A percentile compares a stretch with the other conserved stretches of the same genome.
Conservation (phyloP, 805 yeast species). For the Yarrowia hollandica region DNA sequence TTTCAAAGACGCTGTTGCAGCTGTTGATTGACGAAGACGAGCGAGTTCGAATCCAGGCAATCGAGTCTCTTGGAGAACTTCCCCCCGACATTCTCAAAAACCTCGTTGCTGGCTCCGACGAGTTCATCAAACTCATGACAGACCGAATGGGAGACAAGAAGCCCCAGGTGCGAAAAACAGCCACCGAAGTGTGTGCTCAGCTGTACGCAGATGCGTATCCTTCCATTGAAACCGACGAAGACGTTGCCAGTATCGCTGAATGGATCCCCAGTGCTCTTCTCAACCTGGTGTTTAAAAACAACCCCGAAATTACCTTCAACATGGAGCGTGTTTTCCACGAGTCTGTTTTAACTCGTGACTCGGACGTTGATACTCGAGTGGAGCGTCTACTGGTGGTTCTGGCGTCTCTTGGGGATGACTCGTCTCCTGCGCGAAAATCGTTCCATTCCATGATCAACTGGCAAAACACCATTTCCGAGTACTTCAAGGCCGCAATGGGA, state of each 20-base stretch:
- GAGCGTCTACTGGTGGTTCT: conserved; percentile 54
- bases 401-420: conserved; percentile 47
- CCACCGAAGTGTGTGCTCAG: conserved; percentile 55
- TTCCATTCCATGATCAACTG: conserved; percentile 69
- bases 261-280: conserved; percentile 68
- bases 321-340: conserved; percentile 66
- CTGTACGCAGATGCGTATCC: conserved; percentile 48
- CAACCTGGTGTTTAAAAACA: conserved; percentile 71
- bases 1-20: conserved; percentile 51
- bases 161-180: conserved; percentile 59
- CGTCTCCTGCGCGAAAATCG: conserved; percentile 55
- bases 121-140: conserved; percentile 44
- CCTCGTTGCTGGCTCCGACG: conserved; percentile 41
- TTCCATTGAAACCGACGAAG: conserved; percentile 41
- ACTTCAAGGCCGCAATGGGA: conserved; percentile 40
- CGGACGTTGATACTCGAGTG: conserved; percentile 47
- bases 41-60: conserved; percentile 63
- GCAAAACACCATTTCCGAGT: conserved; percentile 53
- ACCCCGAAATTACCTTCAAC: conserved; percentile 59
- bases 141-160: conserved; percentile 74
- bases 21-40: conserved; percentile 76
- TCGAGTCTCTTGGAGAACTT: conserved; percentile 49
- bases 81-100: conserved; percentile 50
- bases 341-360: conserved; percentile 57
- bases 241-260: conserved; percentile 42